Base-by-base conservation (phyloP, 2,329 filamentous ascomycete species). In the Pyrenochaeta sp. region DNA sequence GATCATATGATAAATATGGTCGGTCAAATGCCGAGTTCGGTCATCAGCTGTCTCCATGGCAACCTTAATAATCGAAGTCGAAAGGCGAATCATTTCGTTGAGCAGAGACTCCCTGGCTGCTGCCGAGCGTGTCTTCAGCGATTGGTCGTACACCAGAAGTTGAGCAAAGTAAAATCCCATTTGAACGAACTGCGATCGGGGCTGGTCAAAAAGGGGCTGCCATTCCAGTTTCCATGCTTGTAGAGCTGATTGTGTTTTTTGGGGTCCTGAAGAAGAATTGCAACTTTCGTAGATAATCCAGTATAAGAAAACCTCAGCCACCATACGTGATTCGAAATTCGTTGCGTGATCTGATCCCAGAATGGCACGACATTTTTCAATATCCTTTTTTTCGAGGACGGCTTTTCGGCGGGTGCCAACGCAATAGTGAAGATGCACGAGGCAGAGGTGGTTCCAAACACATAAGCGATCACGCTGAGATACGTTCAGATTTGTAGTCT, bases 1-100 rank as follows among this genome's bases (percentile, higher is more conserved):
- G 42, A 80, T 77, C 68, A 81, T 78, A 52, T 81, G 78, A 51
- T 80, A 81, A 17, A 80, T 78, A 44, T 81, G 79, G 49, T 81
- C 78, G 2, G 73, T 80, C 4, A 81, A 60, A 58, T 81, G 78
- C 12, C 72, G 71, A 1, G 78, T 80, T 1, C 77, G 73, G 18
- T 79, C 75, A 41, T 81, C 78, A 1, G 75, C 67, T 2, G 77
- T 79, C 11, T 78, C 74, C 58, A 81, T 79, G 1, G 77, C 77
- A 2, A 79, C 54, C 14, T 73, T 71, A 14, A 80, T 71, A 43
- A 80, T 79, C 2, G 64, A 50, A 14, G 66, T 75, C 1, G 77
- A 77, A 15, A 78, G 69, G 10, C 72, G 67, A 12, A 79, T 66
- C 76, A 81, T 80, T 53, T 80, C 77, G 0, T 67, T 68, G 3